Evolutionary conservation across 306 rosid genomes (phyloP).

Genomic region (Begonia masoniana): DNA sequence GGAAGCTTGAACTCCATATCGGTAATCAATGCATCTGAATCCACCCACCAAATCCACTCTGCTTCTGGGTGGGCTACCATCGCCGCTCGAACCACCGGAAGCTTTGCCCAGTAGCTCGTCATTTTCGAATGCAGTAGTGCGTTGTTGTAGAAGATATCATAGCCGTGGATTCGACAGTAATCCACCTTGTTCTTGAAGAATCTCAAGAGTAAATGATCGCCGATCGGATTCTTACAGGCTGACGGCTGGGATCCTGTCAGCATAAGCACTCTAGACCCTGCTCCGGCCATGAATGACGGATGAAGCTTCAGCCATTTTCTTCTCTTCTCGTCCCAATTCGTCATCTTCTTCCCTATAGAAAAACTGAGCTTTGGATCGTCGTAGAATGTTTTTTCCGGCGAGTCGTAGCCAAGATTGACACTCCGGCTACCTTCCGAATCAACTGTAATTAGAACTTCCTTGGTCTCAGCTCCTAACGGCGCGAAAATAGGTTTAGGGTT

Average conservation of each 20-base stretch:
- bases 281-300: slow-evolving; percentile 36
- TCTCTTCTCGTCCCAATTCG: slow-evolving; percentile 64
- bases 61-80: slow-evolving; percentile 90
- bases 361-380: slow-evolving; percentile 51
- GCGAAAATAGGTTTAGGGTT: neutral
- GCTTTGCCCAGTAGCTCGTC: slow-evolving; percentile 70
- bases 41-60: slow-evolving; percentile 99
- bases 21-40: slow-evolving; percentile 81
- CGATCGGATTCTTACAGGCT: slow-evolving; percentile 56
- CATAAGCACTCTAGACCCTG: slow-evolving; percentile 16
- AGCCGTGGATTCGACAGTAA: slow-evolving; percentile 61
- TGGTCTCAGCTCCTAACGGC: neutral
- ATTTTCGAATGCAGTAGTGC: slow-evolving; percentile 51
- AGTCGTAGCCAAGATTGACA: slow-evolving; percentile 19
- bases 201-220: slow-evolving; percentile 53
- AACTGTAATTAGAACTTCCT: too few relatives aligned
- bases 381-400: slow-evolving; percentile 41
- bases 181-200: slow-evolving; percentile 82
- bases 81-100: slow-evolving; percentile 59
- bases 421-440: neutral
- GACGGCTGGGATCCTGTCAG: slow-evolving; percentile 74
- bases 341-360: slow-evolving; percentile 35
- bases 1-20: slow-evolving; percentile 85
- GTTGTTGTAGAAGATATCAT: slow-evolving; percentile 58
- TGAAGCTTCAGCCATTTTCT: slow-evolving; percentile 43